These are phyloP conservation scores for Endoconidiophora polonica DNA, from an alignment of 2,329 filamentous ascomycete species.

Conservation along the genomic window DNA sequence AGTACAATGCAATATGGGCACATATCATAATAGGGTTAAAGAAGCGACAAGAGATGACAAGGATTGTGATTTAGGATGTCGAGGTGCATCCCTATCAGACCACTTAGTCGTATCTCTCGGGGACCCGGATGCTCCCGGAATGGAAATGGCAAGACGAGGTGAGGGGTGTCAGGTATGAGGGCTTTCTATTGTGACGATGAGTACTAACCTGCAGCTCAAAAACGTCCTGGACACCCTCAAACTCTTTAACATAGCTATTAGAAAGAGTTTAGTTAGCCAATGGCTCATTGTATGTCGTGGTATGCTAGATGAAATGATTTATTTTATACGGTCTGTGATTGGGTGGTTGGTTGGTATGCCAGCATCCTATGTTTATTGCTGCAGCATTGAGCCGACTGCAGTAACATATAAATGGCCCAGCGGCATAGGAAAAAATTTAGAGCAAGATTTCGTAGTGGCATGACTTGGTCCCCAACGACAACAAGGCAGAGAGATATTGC, in stretches of 20 bases:
- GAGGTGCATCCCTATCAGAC: constrained; percentile 14
- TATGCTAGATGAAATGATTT: background rate
- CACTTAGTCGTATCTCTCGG: constrained; percentile 12
- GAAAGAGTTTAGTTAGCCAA: constrained; percentile 5
- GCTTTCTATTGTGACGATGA: background rate
- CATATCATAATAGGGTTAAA: constrained; percentile 13
- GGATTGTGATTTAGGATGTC: background rate
- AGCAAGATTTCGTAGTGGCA: background rate
- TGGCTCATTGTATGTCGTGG: background rate
- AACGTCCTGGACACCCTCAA: constrained; percentile 91
- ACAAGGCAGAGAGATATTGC: background rate
- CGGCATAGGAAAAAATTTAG: background rate
- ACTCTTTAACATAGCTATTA: constrained; percentile 90
- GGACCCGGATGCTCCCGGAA: constrained; percentile 10
- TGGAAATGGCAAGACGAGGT: background rate
- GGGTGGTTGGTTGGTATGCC: background rate
- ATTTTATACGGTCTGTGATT: constrained; percentile 4
- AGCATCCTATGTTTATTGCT: background rate
- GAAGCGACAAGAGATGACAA: background rate
- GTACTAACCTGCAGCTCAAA: constrained; percentile 91
- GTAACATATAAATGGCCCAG: background rate
- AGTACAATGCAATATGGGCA: constrained; percentile 1
- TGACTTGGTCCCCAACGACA: constrained; percentile 2
- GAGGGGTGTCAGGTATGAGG: background rate
- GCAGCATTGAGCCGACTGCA: background rate